Conservation (phyloP, 352 stramenopile species). For the Pseudoperonospora humuli region DNA sequence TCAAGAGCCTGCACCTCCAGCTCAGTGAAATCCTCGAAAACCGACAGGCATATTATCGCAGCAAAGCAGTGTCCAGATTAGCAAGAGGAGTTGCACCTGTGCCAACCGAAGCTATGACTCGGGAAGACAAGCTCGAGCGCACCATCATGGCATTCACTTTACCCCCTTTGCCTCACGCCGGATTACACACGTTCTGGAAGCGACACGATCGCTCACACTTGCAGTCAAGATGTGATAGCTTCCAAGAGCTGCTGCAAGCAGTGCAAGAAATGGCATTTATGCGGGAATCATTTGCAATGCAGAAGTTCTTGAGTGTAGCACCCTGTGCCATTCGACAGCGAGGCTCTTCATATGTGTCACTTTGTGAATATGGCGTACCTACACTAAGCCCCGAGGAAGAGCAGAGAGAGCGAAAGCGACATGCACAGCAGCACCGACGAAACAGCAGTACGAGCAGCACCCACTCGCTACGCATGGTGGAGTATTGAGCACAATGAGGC, state of each 20-base stretch:
- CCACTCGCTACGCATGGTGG: conserved; percentile 30
- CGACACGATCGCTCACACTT: conserved; percentile 71
- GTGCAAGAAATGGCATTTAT: conserved; percentile 61
- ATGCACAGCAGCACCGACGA: conserved; percentile 57
- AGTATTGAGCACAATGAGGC: conserved; percentile 30
- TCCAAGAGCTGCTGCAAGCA: conserved; percentile 63
- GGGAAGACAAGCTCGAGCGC: conserved; percentile 39
- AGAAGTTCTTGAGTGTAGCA: conserved; percentile 71
- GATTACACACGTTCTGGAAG: conserved; percentile 74
- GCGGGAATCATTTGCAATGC: conserved; percentile 49
- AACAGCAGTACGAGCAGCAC: conserved; percentile 70
- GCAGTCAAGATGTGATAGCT: conserved; percentile 58
- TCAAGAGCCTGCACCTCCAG: conserved; percentile 66
- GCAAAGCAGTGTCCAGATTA: conserved; percentile 18
- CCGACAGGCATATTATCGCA: conserved; percentile 48
- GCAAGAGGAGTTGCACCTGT: conserved; percentile 7
- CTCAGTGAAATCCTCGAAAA: conserved; percentile 62
- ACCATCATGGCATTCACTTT: conserved; percentile 55
- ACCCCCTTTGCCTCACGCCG: conserved; percentile 60
- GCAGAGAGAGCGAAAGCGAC: conserved; percentile 61
- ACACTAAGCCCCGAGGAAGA: conserved; percentile 58
- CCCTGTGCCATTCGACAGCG: conserved; percentile 57
- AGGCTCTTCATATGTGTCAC: conserved; percentile 75
- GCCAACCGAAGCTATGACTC: conserved; percentile 7
- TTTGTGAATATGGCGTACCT: conserved; percentile 68